Evolutionary conservation across 2,329 filamentous ascomycete species (phyloP), one percentile per base, ranked within the genome.

Genomic region (Cladophialophora chaetospira): DNA sequence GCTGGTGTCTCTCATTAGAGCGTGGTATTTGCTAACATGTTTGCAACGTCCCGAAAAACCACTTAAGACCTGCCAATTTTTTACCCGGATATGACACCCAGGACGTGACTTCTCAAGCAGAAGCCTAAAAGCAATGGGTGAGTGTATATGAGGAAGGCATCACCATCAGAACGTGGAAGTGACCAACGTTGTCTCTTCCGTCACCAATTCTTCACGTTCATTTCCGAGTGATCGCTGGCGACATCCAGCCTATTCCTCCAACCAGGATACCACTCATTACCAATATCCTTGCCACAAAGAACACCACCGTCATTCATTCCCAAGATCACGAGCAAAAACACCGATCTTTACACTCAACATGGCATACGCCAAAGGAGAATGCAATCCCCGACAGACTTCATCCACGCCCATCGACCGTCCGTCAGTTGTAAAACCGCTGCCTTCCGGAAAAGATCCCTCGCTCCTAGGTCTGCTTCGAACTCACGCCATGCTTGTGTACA

Each of bases 401-500:
- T 6, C 35, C 10, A 19, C 23, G 15, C n/a, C 35, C 26, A 51
- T 23, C 25, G 31, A 51, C 26, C 13, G 36, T 36, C n/a, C 36
- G 9, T n/a, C 35, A 5, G 35, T 8, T 28, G 11, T 29, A 11
- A 25, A 15, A 33, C 23, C 29, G 35, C 5, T 25, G 3, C 26
- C 36, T 5, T 13, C 17, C 25, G 25, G n/a, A 15, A 19, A 31
- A 9, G n/a, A 17, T 19, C 26, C n/a, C 13, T 43, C 26, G 13
- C 19, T 21, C 28, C 59, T 33, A 33, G 19, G 21, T 33, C n/a
- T 33, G 19, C 11, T 62, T n/a, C 53, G 28, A 28, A 29, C 29
- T 6, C 43, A 54, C 17, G 50, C 44, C 21, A 15, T 21, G 49
- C 71, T 73, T 59, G 59, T 72, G 28, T 51, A 72, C 23, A 70